Evolutionary conservation across 176 grass and related monocot genomes (phyloP).

Genomic region (Zea mays): Zm-B73-REFERENCE-NAM-5.0 NC_050100.1:206461501-206462000

Average conservation of each 20-base stretch:
- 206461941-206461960: constrained; percentile 68
- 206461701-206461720: background rate
- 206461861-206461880: constrained; percentile 61
- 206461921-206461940: constrained; percentile 63
- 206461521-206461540: background rate
- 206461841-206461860: constrained; percentile 57
- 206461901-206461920: constrained; percentile 66
- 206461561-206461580: background rate
- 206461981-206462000: constrained; percentile 71
- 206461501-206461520: background rate
- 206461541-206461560: background rate
- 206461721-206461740: background rate
- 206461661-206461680: background rate
- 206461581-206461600: background rate
- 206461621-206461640: background rate
- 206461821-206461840: constrained; percentile 49
- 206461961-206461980: constrained; percentile 69
- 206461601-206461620: background rate
- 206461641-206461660: background rate
- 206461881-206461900: constrained; percentile 74
- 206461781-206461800: constrained; percentile 67
- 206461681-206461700: background rate
- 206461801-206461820: constrained; percentile 37
- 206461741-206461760: background rate
- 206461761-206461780: constrained; percentile 50